These are phyloP conservation scores for Boletus rubescentipes DNA, from an alignment of 768 basidiomycete species.

Conservation along the genomic window DNA sequence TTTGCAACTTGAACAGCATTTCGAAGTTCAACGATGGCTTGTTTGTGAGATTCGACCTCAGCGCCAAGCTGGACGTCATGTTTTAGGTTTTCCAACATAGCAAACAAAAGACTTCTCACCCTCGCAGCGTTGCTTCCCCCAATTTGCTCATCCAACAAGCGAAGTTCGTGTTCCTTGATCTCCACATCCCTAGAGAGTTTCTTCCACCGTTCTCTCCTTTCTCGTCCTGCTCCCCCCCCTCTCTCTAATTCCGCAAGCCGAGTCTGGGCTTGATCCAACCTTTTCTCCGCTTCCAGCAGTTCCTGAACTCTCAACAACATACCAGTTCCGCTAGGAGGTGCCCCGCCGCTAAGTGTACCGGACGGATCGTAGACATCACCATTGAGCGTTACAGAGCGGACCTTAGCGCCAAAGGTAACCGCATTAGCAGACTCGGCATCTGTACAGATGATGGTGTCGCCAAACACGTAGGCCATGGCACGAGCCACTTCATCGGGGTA, in stretches of 20 bases:
- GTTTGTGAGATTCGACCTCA: constrained; percentile 74
- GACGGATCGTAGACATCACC: constrained; percentile 97
- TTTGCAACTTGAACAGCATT: constrained; percentile 61
- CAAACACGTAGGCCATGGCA: constrained; percentile 93
- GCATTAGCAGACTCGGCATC: constrained; percentile 83
- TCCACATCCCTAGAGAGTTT: constrained; percentile 66
- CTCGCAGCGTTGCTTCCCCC: constrained; percentile 86
- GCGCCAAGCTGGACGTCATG: constrained; percentile 59
- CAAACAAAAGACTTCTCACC: constrained; percentile 40
- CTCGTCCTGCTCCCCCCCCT: constrained; percentile 52
- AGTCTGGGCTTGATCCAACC: constrained; percentile 48
- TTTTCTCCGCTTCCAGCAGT: constrained; percentile 64
- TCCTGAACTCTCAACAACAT: constrained; percentile 83
- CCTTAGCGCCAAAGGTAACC: constrained; percentile 74
- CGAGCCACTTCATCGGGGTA: constrained; percentile 78
- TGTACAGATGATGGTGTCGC: constrained; percentile 87
- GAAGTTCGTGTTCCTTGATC: constrained; percentile 86
- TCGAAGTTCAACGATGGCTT: constrained; percentile 58
- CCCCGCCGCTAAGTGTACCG: constrained; percentile 90
- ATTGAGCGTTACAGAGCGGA: constrained; percentile 87
- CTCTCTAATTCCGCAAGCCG: constrained; percentile 52
- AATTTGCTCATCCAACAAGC: constrained; percentile 79
- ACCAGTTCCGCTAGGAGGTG: constrained; percentile 74
- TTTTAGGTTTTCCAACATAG: background rate
- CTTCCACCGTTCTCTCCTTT: constrained; percentile 62